Evolutionary conservation across 306 rosid species (phyloP).

Genomic region (Trifolium fragiferum): DNA sequence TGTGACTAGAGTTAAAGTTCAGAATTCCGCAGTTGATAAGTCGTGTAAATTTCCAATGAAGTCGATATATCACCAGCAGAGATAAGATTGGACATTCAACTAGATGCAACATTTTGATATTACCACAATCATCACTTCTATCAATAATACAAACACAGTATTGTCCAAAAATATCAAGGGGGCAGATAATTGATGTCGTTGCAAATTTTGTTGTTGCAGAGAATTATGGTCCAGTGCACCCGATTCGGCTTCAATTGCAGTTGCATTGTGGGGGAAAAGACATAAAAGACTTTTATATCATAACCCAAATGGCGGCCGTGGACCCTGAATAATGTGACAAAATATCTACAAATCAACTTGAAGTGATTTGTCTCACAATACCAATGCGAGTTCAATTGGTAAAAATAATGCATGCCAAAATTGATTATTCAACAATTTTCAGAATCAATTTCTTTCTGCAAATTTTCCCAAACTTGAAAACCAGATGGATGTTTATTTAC

Average conservation of each 20-base stretch:
- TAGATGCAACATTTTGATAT: conserved; percentile 1
- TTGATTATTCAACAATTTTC: conserved; percentile 1
- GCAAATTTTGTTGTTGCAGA: background rate
- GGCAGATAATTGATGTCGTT: background rate
- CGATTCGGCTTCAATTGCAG: background rate
- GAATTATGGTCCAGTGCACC: background rate
- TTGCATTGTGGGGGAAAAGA: background rate
- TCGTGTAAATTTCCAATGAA: no score
- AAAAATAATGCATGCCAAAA: background rate
- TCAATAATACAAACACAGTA: conserved; percentile 1
- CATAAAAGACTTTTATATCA: background rate
- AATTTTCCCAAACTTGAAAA: conserved; percentile 66
- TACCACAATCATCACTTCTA: background rate
- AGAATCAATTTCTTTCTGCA: conserved; percentile 51
- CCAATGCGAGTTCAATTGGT: conserved; percentile 21
- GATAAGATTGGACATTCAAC: background rate
- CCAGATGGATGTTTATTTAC: conserved; percentile 73
- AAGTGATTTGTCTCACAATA: conserved; percentile 15
- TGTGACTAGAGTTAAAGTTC: no score
- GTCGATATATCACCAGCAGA: background rate
- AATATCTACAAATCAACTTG: background rate
- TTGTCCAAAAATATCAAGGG: conserved; percentile 12
- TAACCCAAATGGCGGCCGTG: background rate
- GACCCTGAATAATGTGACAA: background rate
- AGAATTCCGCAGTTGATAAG: no score